These are phyloP conservation scores for Epichloe sp. DNA, from an alignment of 2,329 filamentous ascomycete species.

Conservation along the genomic window DNA sequence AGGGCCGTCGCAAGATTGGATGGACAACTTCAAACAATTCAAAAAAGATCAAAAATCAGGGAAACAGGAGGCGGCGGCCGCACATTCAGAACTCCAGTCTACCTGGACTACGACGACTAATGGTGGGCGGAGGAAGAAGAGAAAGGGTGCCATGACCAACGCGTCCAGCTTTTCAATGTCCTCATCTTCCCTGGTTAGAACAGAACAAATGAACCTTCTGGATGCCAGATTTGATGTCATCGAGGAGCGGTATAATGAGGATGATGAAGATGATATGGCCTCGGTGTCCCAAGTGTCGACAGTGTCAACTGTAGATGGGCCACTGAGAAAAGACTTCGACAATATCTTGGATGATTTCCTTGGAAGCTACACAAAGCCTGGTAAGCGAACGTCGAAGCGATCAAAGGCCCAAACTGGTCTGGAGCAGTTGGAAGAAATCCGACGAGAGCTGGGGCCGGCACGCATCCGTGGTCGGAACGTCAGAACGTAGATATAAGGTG, in stretches of 20 bases:
- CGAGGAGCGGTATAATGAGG: constrained; percentile 58
- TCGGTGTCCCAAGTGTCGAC: constrained; percentile 50
- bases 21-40: constrained; percentile 87
- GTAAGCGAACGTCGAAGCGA: constrained; percentile 67
- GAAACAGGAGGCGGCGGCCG: constrained; percentile 25
- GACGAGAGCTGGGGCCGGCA: constrained; percentile 66
- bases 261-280: constrained; percentile 34
- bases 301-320: constrained; percentile 53
- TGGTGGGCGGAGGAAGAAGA: constrained; percentile 78
- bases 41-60: constrained; percentile 60
- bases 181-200: constrained; percentile 73
- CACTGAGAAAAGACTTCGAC: constrained; percentile 69
- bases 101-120: constrained; percentile 64
- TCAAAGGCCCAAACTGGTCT: constrained; percentile 69
- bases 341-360: constrained; percentile 89
- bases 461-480: constrained; percentile 32
- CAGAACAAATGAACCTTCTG: constrained; percentile 71
- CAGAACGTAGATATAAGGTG: neutral
- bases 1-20: constrained; percentile 65
- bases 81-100: constrained; percentile 53
- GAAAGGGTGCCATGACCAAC: constrained; percentile 84
- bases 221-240: constrained; percentile 88
- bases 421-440: constrained; percentile 82
- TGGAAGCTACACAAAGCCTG: constrained; percentile 55
- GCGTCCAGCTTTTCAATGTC: constrained; percentile 86